Base-by-base conservation (phyloP, 495 filamentous ascomycete species). In the Hyaloscypha bicolor region DNA sequence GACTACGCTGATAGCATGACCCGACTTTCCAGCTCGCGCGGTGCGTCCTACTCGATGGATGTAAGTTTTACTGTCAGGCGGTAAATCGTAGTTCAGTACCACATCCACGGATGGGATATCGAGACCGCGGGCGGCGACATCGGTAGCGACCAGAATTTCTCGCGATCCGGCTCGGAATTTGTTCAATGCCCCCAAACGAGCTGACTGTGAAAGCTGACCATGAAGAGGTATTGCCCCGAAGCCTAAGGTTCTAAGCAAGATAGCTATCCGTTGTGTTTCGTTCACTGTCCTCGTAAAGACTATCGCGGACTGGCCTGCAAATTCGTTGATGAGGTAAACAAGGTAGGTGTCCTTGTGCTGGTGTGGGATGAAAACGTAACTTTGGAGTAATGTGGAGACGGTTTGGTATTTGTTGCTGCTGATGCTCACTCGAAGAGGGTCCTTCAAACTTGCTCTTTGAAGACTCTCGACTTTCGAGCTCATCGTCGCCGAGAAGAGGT, bases 41-140 rank as follows among this genome's bases (percentile, higher is more conserved):
- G 95, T 99, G 67, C 95, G 90, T 8, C 95, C 95, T 3, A 97
- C 94, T 51, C 95, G 88, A 75, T 99, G 95, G 60, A 99, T 91
- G 72, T 97, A 99, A 0, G 93, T 97, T 77, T 97, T 95, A 72
- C 87, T 90, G 67, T 94, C 92, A 16, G 82, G 81, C 0, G 92
- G 91, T 9, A 97, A 79, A 73, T 97, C 94, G 67, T 87, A 91
- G 76, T 97, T 97, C 61, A 99, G 71, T 4, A 99, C 93, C 0
- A 93, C 78, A 67, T 97, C 94, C 4, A 99, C 95, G 55, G 87
- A 88, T 25, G 94, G 93, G 66, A 98, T 96, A 85, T 99, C 95
- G 9, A 99, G 83, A 81, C 95, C 95, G 72, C 95, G 86, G 9
- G 95, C 93, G 4, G 96, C 95, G 31, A 98, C 93, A 74, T 98